Percentiles rank a stretch among this genome's conserved stretches.
phyloP scores from a whole-genome alignment of 208 protist genomes.

The Trypanosoma conorhini region DNA sequence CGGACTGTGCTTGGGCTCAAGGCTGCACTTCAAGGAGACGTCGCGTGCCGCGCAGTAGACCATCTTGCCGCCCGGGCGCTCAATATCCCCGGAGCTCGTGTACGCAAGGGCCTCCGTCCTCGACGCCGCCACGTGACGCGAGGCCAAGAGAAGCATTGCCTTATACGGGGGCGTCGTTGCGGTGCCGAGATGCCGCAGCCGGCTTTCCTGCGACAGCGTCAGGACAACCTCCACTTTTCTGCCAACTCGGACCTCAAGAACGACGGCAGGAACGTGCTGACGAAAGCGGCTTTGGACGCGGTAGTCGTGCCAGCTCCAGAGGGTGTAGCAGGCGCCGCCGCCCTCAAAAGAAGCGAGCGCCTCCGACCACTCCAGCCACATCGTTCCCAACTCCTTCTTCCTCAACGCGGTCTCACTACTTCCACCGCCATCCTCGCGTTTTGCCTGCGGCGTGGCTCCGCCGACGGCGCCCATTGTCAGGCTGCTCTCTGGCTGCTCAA shows the following conservation, averaged over 20 bases:
- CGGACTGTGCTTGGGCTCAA: conserved; percentile 34
- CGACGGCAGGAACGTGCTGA: conserved; percentile 31
- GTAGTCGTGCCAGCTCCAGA: conserved; percentile 39
- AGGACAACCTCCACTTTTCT: conserved; percentile 39
- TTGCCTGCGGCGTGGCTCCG: not conserved
- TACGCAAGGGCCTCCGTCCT: conserved; percentile 28
- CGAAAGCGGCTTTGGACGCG: conserved; percentile 43
- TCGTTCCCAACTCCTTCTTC: conserved; percentile 9
- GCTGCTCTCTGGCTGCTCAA: conserved; percentile 49
- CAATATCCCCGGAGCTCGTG: conserved; percentile 43
- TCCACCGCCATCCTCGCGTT: not conserved
- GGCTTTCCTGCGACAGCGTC: conserved; percentile 39
- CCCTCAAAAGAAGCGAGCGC: conserved; percentile 20
- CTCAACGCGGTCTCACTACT: not conserved
- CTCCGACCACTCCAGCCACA: conserved; percentile 37
- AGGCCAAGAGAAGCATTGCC: conserved; percentile 31
- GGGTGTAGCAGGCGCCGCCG: conserved; percentile 23
- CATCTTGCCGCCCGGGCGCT: conserved; percentile 26
- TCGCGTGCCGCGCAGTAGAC: conserved; percentile 38
- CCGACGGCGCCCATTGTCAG: not conserved
- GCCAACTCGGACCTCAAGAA: conserved; percentile 41
- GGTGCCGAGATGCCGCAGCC: conserved; percentile 16
- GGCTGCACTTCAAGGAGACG: conserved; percentile 44
- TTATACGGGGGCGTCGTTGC: conserved; percentile 1
- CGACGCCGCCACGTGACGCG: conserved; percentile 17